Evolutionary conservation across 257 asterid genomes (phyloP), one percentile per base, ranked within the genome.

Genomic region (Solanum pimpinellifolium): DNA sequence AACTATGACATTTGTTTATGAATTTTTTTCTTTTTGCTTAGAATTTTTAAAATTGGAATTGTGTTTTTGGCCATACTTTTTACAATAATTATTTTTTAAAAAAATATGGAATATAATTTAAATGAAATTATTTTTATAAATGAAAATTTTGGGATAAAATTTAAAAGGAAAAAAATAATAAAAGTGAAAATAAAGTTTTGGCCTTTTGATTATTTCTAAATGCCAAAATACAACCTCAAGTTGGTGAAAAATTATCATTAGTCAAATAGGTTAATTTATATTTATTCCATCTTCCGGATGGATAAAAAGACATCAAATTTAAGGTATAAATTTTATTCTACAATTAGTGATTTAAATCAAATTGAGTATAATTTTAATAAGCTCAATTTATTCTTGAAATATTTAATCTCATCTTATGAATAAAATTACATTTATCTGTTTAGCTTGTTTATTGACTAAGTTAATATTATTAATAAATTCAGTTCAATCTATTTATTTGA

Each of bases 341-440:
- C 25, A 3, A 59, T 56, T 59, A 59, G 25, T 59, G 25, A 59
- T 59, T 59, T 59, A 59, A 1, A 59, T 59, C 66, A 20, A 59
- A 20, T 2, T 0, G 8, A 20, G 11, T 59, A 59, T 59, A 20
- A 59, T 59, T 59, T 59, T 59, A 59, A 59, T 59, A 59, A 20
- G 8, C 2, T 20, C 25, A 59, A 20, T 11, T 59, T 20, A 56
- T 7, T 56, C 9, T 20, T 18, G 7, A 56, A 56, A 56, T 56
- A 56, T 18, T 1, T 18, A 2, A 18, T 18, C n/a, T 52, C 20
- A 56, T 18, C 25, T 56, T 11, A 7, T 1, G 25, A 59, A 59
- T 0, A 11, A 20, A 56, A 7, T 20, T 59, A 59, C 8, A 0
- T 20, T 59, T 59, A 59, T 8, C 0, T 18, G 0, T 56, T 59